Conservation (phyloP, 768 basidiomycete species). For the Boletus huronensis region DNA sequence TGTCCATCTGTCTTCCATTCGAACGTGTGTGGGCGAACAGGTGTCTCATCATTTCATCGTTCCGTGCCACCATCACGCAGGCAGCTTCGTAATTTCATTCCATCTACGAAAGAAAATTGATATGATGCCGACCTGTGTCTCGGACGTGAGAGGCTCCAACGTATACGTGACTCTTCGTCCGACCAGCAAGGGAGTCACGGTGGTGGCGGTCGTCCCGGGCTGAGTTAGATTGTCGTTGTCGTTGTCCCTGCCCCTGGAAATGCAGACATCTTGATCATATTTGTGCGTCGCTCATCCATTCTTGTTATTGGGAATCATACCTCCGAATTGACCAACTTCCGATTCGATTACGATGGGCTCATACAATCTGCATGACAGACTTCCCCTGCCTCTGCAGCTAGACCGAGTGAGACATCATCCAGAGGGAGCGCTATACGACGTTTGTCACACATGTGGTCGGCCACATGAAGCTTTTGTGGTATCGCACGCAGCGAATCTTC, state of each 20-base stretch:
- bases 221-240: constrained; percentile 1
- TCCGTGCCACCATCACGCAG: constrained; percentile 9
- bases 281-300: constrained; percentile 1
- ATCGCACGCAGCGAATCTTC: constrained; percentile 4
- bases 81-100: constrained; percentile 16
- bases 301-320: neutral
- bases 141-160: constrained; percentile 1
- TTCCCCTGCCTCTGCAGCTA: neutral
- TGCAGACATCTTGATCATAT: neutral
- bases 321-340: neutral
- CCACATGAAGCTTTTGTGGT: constrained; percentile 2
- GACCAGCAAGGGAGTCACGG: constrained; percentile 22
- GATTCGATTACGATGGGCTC: constrained; percentile 1
- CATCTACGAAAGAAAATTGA: neutral
- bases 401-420: neutral
- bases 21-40: constrained; percentile 14
- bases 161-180: constrained; percentile 11
- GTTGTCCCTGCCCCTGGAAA: constrained; percentile 3
- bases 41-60: constrained; percentile 6
- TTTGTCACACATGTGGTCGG: neutral
- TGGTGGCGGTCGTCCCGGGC: constrained; percentile 8
- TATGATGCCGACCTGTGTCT: constrained; percentile 1
- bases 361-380: constrained; percentile 6
- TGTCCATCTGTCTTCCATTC: constrained; percentile 5
- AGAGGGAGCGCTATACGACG: neutral